Conservation (phyloP, 805 yeast genomes). For the Pichia deserticola region DNA sequence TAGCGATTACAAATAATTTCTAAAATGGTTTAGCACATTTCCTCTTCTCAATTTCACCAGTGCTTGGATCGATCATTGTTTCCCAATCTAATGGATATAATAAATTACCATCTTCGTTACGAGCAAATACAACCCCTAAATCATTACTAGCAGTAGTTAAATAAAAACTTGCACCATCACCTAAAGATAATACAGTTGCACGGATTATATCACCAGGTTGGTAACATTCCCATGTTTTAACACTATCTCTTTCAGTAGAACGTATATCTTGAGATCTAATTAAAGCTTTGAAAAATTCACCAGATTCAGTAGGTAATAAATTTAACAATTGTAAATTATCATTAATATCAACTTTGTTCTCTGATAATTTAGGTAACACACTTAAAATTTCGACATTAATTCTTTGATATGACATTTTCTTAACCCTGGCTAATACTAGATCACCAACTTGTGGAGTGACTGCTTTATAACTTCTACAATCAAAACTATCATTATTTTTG, state of each 20-base stretch:
- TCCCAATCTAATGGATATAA: constrained; percentile 95
- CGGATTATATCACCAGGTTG: constrained; percentile 90
- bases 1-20: too few species aligned
- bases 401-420: constrained; percentile 57
- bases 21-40: constrained; percentile 88
- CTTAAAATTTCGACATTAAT: constrained; percentile 69
- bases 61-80: constrained; percentile 73
- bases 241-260: constrained; percentile 84
- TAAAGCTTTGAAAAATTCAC: constrained; percentile 83
- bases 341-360: not conserved
- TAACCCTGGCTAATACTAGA: constrained; percentile 68
- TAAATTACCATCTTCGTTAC: constrained; percentile 49
- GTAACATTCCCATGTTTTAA: constrained; percentile 69
- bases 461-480: constrained; percentile 16
- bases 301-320: constrained; percentile 58
- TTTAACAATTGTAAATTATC: constrained; percentile 19
- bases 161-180: constrained; percentile 91
- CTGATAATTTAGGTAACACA: constrained; percentile 8
- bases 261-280: constrained; percentile 84
- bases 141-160: constrained; percentile 85
- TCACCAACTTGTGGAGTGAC: constrained; percentile 80
- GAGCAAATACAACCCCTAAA: constrained; percentile 89
- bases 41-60: constrained; percentile 70
- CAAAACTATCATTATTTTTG: not conserved
- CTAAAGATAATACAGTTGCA: constrained; percentile 76